phyloP scores from a whole-genome alignment of 1,139 yeast genomes.

The Cylindricascospora bacillispora region DNA sequence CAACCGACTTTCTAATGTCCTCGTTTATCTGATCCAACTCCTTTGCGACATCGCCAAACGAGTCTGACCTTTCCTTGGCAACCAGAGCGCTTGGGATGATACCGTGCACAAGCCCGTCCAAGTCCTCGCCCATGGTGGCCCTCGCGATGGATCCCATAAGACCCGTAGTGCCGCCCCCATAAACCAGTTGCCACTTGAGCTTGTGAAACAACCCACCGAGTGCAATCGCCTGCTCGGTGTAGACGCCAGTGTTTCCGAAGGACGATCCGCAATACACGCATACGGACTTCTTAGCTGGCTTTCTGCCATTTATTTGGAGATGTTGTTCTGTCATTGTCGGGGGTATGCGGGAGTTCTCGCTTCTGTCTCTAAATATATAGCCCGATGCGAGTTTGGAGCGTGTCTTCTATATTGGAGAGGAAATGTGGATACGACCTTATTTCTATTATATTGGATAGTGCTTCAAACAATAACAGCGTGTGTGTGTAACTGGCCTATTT shows the following conservation, averaged over 20 bases:
- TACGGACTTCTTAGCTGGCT: slow-evolving; percentile 31
- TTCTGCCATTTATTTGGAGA: no score
- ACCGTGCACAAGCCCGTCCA: slow-evolving; percentile 72
- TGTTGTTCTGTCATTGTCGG: no score
- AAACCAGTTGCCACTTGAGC: slow-evolving; percentile 63
- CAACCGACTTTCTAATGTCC: slow-evolving; percentile 32
- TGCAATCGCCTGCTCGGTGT: slow-evolving; percentile 40
- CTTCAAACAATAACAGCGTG: no score
- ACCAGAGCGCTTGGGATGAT: slow-evolving; percentile 77
- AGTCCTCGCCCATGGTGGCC: slow-evolving; percentile 40
- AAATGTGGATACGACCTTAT: no score
- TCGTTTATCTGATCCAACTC: slow-evolving; percentile 33
- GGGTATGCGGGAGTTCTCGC: no score
- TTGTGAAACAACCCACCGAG: slow-evolving; percentile 50
- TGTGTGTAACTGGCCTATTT: no score
- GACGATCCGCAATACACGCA: slow-evolving; percentile 88
- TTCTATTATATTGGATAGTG: no score
- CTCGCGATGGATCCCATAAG: slow-evolving; percentile 81
- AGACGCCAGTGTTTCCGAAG: slow-evolving; percentile 45
- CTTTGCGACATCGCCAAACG: slow-evolving; percentile 25
- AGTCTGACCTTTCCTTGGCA: slow-evolving; percentile 46
- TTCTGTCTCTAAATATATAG: no score
- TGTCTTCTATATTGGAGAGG: no score
- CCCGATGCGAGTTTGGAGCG: no score
- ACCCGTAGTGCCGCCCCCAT: slow-evolving; percentile 84